phyloP scores from a whole-genome alignment of 495 filamentous ascomycete genomes.

The Penicillium coffeae region DNA sequence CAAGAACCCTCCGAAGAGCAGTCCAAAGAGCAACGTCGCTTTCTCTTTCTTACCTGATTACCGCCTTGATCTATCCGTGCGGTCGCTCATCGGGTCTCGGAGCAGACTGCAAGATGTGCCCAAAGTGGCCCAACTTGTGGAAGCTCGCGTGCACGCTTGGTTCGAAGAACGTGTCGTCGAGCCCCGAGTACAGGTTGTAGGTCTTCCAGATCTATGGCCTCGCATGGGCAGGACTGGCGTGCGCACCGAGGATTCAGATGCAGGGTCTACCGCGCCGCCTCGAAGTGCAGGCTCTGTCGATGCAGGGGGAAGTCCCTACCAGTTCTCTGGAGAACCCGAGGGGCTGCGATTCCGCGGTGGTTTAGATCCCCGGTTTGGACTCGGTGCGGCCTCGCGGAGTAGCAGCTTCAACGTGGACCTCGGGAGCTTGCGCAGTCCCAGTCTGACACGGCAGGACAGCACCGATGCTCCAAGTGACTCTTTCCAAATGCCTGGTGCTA shows the following conservation, averaged over 20 bases:
- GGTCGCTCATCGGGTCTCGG: constrained; percentile 86
- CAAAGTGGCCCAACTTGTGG: constrained; percentile 93
- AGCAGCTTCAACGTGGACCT: constrained; percentile 40
- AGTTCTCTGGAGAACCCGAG: constrained; percentile 26
- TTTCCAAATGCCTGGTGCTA: constrained; percentile 32
- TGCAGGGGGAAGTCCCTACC: constrained; percentile 17
- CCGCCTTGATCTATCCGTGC: constrained; percentile 84
- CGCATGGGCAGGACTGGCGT: constrained; percentile 57
- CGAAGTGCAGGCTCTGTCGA: constrained; percentile 33
- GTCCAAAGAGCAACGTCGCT: constrained; percentile 73
- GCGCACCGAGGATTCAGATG: constrained; percentile 41
- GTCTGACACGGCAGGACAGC: constrained; percentile 35
- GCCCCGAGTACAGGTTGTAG: constrained; percentile 92
- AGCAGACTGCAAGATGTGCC: constrained; percentile 91
- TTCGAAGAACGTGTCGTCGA: constrained; percentile 96
- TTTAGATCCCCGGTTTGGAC: constrained; percentile 27
- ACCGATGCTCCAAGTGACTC: constrained; percentile 26
- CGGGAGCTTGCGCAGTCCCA: constrained; percentile 32
- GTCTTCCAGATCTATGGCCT: constrained; percentile 90
- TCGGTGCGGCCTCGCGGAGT: constrained; percentile 33
- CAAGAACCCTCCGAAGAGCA: constrained; percentile 27
- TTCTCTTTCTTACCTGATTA: constrained; percentile 97
- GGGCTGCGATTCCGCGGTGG: constrained; percentile 36
- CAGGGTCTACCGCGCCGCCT: constrained; percentile 36
- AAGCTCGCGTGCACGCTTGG: constrained; percentile 88